Evolutionary conservation across 2,329 filamentous ascomycete genomes (phyloP).

Genomic region (Neurospora crassa): DNA sequence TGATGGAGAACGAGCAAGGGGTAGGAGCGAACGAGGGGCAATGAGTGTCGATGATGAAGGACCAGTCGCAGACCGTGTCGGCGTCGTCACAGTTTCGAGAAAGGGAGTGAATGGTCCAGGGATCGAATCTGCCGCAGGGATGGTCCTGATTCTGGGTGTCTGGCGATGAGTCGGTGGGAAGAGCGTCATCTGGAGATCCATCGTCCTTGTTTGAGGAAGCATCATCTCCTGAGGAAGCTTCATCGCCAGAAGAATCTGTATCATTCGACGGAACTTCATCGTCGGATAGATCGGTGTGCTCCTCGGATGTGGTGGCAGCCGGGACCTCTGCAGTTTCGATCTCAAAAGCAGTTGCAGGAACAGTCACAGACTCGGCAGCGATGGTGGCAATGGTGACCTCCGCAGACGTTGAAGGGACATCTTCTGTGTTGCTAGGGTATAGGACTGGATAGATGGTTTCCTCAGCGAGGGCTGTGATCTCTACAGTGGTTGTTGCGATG

Average conservation of each 20-base stretch:
- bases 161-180: conserved; percentile 14
- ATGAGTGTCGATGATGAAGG: conserved; percentile 30
- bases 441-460: neutral
- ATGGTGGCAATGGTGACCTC: neutral
- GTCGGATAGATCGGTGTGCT: neutral
- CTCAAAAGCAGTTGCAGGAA: neutral
- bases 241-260: neutral
- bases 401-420: neutral
- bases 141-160: neutral
- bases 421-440: neutral
- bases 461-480: neutral
- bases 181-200: conserved; percentile 13
- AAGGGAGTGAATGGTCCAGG: conserved; percentile 31
- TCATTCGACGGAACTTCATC: neutral
- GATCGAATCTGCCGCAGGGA: conserved; percentile 1
- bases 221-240: neutral
- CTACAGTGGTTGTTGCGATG: neutral
- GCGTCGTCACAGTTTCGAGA: conserved; percentile 29
- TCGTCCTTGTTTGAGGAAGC: neutral
- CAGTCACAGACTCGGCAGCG: neutral
- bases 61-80: conserved; percentile 32
- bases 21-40: conserved; percentile 19
- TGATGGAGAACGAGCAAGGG: conserved; percentile 26
- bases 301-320: neutral
- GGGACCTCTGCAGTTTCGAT: neutral